Conservation (phyloP, 2,329 filamentous ascomycete genomes). For the Diaporthe humulicola region DNA sequence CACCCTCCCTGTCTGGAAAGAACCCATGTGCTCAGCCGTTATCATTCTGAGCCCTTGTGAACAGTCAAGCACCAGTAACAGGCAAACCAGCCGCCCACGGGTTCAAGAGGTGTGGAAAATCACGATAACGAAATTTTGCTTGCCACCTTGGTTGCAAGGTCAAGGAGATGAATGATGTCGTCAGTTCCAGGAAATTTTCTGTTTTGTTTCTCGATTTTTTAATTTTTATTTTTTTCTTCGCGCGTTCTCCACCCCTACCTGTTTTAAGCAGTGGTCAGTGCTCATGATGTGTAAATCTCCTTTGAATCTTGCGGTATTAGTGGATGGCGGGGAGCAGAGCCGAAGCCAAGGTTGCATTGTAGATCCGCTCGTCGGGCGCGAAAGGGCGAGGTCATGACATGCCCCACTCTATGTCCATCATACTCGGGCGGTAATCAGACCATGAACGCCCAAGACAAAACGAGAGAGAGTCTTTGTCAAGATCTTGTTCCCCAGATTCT, state of each 20-base stretch:
- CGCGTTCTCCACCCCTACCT: constrained; percentile 13
- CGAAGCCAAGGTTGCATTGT: constrained; percentile 31
- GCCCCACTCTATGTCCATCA: constrained; percentile 27
- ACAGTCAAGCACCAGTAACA: not conserved
- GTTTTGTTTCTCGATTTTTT: constrained; percentile 14
- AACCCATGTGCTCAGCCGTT: constrained; percentile 32
- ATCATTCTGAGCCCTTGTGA: constrained; percentile 29
- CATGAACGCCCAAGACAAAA: not conserved
- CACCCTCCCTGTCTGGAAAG: constrained; percentile 2
- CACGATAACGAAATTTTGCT: not conserved
- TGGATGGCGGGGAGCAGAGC: constrained; percentile 18
- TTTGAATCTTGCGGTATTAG: constrained; percentile 11
- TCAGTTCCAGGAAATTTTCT: not conserved
- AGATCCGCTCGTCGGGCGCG: constrained; percentile 32
- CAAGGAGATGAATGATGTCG: not conserved
- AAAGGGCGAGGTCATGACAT: constrained; percentile 33
- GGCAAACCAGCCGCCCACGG: not conserved
- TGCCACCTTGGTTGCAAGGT: constrained; percentile 15
- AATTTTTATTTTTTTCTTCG: constrained; percentile 9
- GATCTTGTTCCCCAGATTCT: constrained; percentile 27
- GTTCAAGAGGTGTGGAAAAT: not conserved
- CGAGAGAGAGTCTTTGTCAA: not conserved
- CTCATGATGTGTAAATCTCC: constrained; percentile 28
- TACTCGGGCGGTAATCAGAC: constrained; percentile 32
- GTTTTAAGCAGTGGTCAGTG: constrained; percentile 38